Conservation (phyloP, 495 filamentous ascomycete genomes). For the Annulohypoxylon maeteangense region DNA sequence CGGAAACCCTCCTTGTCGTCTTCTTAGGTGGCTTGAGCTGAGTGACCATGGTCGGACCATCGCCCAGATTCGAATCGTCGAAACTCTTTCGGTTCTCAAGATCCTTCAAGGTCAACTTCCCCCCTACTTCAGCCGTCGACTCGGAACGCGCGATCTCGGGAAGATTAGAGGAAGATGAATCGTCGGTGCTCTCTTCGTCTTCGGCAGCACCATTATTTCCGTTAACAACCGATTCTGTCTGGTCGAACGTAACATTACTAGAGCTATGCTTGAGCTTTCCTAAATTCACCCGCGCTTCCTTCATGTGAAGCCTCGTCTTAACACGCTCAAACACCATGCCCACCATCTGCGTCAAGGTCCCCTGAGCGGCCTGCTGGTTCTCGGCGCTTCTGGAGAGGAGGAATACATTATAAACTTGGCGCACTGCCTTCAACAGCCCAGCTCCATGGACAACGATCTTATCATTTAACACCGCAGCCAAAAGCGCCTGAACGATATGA, state of each 20-base stretch:
- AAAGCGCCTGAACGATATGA: conserved; percentile 96
- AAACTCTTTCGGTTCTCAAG: conserved; percentile 94
- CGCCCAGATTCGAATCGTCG: conserved; percentile 89
- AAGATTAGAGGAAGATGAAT: conserved; percentile 61
- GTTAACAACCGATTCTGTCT: conserved; percentile 50
- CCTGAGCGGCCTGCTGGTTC: conserved; percentile 97
- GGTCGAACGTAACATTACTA: conserved; percentile 59
- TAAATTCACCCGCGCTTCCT: conserved; percentile 72
- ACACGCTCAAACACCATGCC: conserved; percentile 97
- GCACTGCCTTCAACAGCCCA: conserved; percentile 95
- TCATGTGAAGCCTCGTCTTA: conserved; percentile 84
- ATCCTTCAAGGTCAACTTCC: conserved; percentile 92
- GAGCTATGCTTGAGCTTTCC: conserved; percentile 60
- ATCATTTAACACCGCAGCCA: conserved; percentile 96
- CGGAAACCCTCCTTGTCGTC: conserved; percentile 67
- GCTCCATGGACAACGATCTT: conserved; percentile 98
- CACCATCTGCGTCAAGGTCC: conserved; percentile 97
- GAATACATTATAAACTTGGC: conserved; percentile 99
- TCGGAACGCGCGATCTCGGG: conserved; percentile 64
- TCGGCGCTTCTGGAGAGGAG: conserved; percentile 87
- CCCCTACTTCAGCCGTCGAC: conserved; percentile 62
- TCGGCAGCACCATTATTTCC: conserved; percentile 48
- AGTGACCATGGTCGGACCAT: conserved; percentile 93
- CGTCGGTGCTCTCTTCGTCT: conserved; percentile 47
- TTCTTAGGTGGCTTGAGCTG: conserved; percentile 71